A percentile compares a stretch with the other conserved stretches of the same genome.
Evolutionary conservation across 2,329 filamentous ascomycete species (phyloP).

Genomic region (Akanthomyces uredinophilus): DNA sequence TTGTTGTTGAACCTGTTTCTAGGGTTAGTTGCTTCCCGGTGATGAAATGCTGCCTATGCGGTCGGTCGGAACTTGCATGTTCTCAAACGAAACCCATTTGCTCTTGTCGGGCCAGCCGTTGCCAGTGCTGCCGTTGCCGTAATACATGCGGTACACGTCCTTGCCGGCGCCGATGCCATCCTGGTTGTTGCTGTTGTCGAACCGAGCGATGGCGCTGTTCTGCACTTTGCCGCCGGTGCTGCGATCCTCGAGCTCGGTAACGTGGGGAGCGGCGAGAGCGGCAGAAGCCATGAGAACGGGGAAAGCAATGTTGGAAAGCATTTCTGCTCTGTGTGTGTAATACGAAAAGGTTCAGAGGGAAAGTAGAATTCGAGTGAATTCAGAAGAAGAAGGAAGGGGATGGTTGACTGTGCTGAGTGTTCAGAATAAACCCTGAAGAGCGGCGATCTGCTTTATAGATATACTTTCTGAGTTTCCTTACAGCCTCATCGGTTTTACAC

Average conservation of each 20-base stretch:
- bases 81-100: constrained; percentile 25
- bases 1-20: constrained; percentile 19
- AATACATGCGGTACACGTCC: constrained; percentile 27
- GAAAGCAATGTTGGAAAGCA: constrained; percentile 2
- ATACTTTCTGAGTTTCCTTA: too few relatives aligned
- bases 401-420: too few relatives aligned
- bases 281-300: background rate
- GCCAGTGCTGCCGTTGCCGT: constrained; percentile 23
- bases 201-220: background rate
- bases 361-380: too few relatives aligned
- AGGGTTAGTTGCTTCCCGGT: background rate
- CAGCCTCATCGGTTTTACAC: too few relatives aligned
- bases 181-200: constrained; percentile 15
- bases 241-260: background rate
- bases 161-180: constrained; percentile 17
- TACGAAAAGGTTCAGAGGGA: background rate
- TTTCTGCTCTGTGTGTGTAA: background rate
- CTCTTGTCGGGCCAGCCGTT: constrained; percentile 26
- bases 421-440: too few relatives aligned
- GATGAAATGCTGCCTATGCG: background rate
- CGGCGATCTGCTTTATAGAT: too few relatives aligned
- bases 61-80: constrained; percentile 18
- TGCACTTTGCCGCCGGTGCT: background rate
- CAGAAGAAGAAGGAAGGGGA: too few relatives aligned
- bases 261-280: background rate